Evolutionary conservation across 371 early-diverging fungal species (phyloP), one percentile per base, ranked within the genome.

Genomic region (Fennellomyces sp.): DNA sequence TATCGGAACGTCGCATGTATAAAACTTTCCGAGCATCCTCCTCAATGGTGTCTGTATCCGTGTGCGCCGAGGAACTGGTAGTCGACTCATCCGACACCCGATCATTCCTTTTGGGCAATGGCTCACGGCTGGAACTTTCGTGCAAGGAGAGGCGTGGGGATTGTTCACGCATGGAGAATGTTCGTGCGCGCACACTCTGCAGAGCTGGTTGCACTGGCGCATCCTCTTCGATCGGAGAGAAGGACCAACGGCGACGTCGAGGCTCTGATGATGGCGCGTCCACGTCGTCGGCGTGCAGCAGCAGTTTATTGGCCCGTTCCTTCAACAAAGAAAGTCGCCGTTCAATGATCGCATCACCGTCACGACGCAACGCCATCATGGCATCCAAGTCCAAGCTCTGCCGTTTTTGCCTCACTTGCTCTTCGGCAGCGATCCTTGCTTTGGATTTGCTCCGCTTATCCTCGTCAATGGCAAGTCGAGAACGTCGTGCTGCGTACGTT

Each of bases 331-430:
- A 58, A 15, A 33, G 25, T 33, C 64, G 53, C 12, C 64, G 52
- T 38, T 63, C 63, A n/a, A 63, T 15, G n/a, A 51, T n/a, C 4
- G 52, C 59, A 48, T 64, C 64, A n/a, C 41, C 58, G 25, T 58
- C 64, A 13, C 42, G 56, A 19, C 52, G 50, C 23, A 64, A 55
- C 5, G 58, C 58, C 31, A 64, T 23, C 45, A 64, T 38, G 6
- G 41, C 59, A 12, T 59, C 59, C 19, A 64, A 7, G 38, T 58
- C 64, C 35, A 58, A 21, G 21, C 63, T 62, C 12, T 51, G 63
- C 25, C 52, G 35, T 42, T 56, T 56, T 49, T 23, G 49, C 27
- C 17, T 30, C 42, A 27, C 26, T 41, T 41, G 25, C 21, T 55
- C 36, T 54, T 50, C 26, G 23, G 36, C 23, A 15, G n/a, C 2